Percentiles rank a stretch among this genome's conserved stretches.
Conservation (phyloP, 1,139 yeast species). For the Yamadazyma sp. region DNA sequence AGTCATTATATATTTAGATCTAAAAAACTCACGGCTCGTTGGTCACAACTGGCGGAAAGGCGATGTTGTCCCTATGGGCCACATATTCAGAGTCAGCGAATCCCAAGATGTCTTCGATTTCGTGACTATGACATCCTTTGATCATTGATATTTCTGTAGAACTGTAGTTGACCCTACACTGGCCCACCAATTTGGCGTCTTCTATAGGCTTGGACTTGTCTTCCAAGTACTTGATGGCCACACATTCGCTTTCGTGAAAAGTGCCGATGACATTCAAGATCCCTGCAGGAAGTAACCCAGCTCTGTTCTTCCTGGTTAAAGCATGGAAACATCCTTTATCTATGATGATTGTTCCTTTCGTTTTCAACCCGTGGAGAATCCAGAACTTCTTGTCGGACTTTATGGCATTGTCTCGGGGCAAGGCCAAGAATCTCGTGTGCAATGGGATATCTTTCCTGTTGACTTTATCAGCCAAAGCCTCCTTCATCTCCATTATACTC, state of each 20-base stretch:
- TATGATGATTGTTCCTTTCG: conserved; percentile 74
- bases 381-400: conserved; percentile 82
- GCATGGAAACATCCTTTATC: conserved; percentile 89
- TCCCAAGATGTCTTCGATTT: conserved; percentile 73
- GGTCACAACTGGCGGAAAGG: conserved; percentile 59
- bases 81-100: conserved; percentile 91
- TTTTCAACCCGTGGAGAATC: conserved; percentile 86
- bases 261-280: conserved; percentile 72
- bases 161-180: conserved; percentile 88
- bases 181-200: conserved; percentile 65
- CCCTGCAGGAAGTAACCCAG: conserved; percentile 93
- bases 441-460: conserved; percentile 59
- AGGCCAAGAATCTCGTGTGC: conserved; percentile 85
- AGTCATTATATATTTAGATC: no score
- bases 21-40: not conserved
- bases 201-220: conserved; percentile 32
- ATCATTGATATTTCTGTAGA: conserved; percentile 74
- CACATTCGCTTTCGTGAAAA: conserved; percentile 92
- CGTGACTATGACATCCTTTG: conserved; percentile 77
- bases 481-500: conserved; percentile 34
- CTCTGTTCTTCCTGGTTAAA: conserved; percentile 78
- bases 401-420: conserved; percentile 57
- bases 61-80: conserved; percentile 89
- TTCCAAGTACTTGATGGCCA: conserved; percentile 62
- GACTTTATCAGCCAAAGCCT: conserved; percentile 31